Percentiles rank a stretch among this genome's conserved stretches.
Evolutionary conservation across 306 rosid species (phyloP).

Genomic region (Prunus salicina): DNA sequence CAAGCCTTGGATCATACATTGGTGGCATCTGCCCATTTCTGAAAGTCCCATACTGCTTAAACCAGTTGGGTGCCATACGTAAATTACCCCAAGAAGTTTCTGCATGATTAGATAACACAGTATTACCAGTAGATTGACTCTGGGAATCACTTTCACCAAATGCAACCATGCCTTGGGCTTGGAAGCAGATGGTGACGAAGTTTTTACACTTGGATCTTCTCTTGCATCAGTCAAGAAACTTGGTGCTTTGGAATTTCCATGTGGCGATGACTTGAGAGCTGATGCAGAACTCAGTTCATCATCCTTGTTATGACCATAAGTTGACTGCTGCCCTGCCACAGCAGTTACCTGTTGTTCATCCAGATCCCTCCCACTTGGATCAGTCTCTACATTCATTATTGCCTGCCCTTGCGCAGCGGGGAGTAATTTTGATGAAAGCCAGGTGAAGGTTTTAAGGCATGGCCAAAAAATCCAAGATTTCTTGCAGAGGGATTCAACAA

Average conservation of each 20-base stretch:
- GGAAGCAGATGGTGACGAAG: conserved; percentile 23
- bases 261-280: conserved; percentile 14
- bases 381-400: conserved; percentile 32
- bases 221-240: conserved; percentile 32
- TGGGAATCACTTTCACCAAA: conserved; percentile 29
- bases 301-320: conserved; percentile 25
- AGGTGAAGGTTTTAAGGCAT: conserved; percentile 25
- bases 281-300: conserved; percentile 28
- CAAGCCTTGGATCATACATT: conserved; percentile 28
- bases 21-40: conserved; percentile 42
- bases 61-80: conserved; percentile 36
- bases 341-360: conserved; percentile 26
- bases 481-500: conserved; percentile 23
- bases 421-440: conserved; percentile 29
- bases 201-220: conserved; percentile 30
- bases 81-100: conserved; percentile 31
- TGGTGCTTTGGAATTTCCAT: conserved; percentile 23
- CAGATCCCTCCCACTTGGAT: conserved; percentile 29
- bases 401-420: conserved; percentile 20
- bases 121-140: conserved; percentile 30
- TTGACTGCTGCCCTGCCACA: conserved; percentile 27
- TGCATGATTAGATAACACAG: conserved; percentile 17
- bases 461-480: conserved; percentile 21
- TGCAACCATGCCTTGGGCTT: conserved; percentile 28
- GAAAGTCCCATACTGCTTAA: conserved; percentile 30